A percentile compares a stretch with the other conserved stretches of the same genome.
Evolutionary conservation across 371 early-diverging fungal species (phyloP).

Genomic region (Capillidium rhysosporum): DNA sequence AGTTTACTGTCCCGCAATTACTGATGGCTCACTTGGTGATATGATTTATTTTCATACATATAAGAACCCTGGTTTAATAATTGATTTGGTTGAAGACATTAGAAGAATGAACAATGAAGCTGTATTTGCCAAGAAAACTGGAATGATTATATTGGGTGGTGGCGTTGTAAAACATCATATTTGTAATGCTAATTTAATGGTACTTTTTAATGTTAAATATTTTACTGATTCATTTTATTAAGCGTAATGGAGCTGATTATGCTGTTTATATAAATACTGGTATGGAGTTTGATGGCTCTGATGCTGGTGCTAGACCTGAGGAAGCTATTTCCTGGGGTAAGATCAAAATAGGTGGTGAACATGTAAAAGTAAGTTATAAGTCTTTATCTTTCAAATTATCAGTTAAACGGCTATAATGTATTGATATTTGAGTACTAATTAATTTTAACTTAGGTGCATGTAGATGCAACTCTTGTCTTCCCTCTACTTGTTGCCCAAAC

Average conservation of each 20-base stretch:
- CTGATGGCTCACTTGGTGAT: conserved; percentile 98
- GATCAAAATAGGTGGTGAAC: conserved; percentile 65
- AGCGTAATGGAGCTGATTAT: conserved; percentile 97
- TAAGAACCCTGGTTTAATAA: conserved; percentile 78
- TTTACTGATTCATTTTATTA: neutral
- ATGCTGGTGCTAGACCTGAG: conserved; percentile 97
- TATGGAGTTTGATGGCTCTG: conserved; percentile 98
- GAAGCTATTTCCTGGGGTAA: conserved; percentile 99
- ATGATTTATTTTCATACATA: conserved; percentile 98
- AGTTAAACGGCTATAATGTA: too few relatives aligned
- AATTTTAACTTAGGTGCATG: conserved; percentile 30
- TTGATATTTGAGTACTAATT: neutral
- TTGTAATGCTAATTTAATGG: conserved; percentile 98
- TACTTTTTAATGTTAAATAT: conserved; percentile 10
- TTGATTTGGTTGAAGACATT: conserved; percentile 95
- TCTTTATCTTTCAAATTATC: neutral
- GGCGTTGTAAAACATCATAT: conserved; percentile 99
- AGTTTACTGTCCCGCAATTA: conserved; percentile 96
- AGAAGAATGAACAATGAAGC: conserved; percentile 85
- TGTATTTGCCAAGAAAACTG: conserved; percentile 87
- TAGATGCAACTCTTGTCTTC: conserved; percentile 94
- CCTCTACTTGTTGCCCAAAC: conserved; percentile 89
- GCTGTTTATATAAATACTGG: conserved; percentile 98
- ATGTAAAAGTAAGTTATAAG: conserved; percentile 46
- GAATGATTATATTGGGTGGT: conserved; percentile 96